Percentiles rank a stretch among this genome's conserved stretches.
Conservation (phyloP, 768 basidiomycete genomes). For the Podaxis mareebaensis region DNA sequence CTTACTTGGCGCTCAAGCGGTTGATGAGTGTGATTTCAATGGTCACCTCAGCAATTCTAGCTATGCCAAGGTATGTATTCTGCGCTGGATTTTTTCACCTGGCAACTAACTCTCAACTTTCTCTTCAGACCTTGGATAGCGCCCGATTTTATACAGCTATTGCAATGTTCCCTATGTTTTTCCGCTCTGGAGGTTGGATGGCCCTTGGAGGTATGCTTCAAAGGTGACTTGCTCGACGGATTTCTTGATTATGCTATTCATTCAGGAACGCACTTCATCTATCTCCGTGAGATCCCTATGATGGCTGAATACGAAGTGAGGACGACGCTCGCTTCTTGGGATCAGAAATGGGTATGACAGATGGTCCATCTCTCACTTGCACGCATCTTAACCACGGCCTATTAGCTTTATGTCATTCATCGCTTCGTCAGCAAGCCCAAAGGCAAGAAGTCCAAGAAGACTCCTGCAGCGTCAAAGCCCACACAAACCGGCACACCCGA, state of each 20-base stretch:
- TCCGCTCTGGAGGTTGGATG: conserved; percentile 60
- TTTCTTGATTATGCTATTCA: background rate
- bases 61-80: conserved; percentile 64
- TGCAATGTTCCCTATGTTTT: conserved; percentile 55
- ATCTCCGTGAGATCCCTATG: conserved; percentile 71
- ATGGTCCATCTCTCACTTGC: background rate
- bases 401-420: conserved; percentile 60
- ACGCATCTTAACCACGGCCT: background rate
- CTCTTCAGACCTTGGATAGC: conserved; percentile 41
- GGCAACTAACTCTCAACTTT: background rate
- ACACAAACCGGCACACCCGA: conserved; percentile 10
- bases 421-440: conserved; percentile 62
- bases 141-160: conserved; percentile 51
- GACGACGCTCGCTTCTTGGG: conserved; percentile 61
- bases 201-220: conserved; percentile 50
- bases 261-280: conserved; percentile 65
- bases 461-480: conserved; percentile 14
- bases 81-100: background rate
- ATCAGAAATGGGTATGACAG: conserved; percentile 72
- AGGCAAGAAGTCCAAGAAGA: conserved; percentile 29
- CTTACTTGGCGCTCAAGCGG: conserved; percentile 34
- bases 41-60: conserved; percentile 80
- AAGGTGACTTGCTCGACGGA: background rate
- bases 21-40: conserved; percentile 77
- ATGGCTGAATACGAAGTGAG: conserved; percentile 63